A percentile compares a stretch with the other conserved stretches of the same genome.
Conservation (phyloP, 106 monocot species). For the Posidonia australis region DNA sequence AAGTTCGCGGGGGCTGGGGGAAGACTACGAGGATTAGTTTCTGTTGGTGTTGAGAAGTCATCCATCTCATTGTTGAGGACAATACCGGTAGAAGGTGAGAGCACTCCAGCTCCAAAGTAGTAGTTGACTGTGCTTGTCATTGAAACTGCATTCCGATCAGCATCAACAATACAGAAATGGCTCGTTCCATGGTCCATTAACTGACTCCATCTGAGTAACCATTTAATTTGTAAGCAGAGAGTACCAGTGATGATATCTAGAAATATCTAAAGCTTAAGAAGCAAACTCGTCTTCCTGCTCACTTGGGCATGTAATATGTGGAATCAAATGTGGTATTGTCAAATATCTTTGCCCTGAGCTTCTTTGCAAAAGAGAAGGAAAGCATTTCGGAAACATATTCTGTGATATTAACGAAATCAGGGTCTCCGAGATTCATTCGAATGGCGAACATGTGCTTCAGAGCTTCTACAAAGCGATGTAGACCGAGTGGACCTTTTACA, state of each 20-base stretch:
- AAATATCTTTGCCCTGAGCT: slow-evolving; percentile 47
- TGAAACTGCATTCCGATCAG: slow-evolving; percentile 77
- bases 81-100: slow-evolving; percentile 84
- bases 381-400: slow-evolving; percentile 51
- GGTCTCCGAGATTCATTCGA: slow-evolving; percentile 88
- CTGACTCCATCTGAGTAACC: slow-evolving; percentile 61
- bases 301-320: slow-evolving; percentile 67
- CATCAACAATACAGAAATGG: slow-evolving; percentile 77
- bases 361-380: slow-evolving; percentile 58
- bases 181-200: slow-evolving; percentile 78
- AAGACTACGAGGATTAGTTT: slow-evolving; percentile 37
- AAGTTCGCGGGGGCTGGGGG: slow-evolving; percentile 88
- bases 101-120: slow-evolving; percentile 54
- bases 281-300: not conserved
- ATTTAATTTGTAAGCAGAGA: not conserved
- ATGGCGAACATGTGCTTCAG: slow-evolving; percentile 86
- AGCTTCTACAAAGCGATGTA: slow-evolving; percentile 75
- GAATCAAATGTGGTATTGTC: slow-evolving; percentile 85
- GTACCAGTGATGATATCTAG: no score
- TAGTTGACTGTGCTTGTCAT: slow-evolving; percentile 78
- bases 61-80: slow-evolving; percentile 94
- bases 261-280: no score
- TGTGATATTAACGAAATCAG: slow-evolving; percentile 58
- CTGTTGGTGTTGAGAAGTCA: slow-evolving; percentile 71
- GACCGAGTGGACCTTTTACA: slow-evolving; percentile 45